Evolutionary conservation across 2,329 filamentous ascomycete genomes (phyloP), one percentile per base, ranked within the genome.

Genomic region (Karstenula rhodostoma): DNA sequence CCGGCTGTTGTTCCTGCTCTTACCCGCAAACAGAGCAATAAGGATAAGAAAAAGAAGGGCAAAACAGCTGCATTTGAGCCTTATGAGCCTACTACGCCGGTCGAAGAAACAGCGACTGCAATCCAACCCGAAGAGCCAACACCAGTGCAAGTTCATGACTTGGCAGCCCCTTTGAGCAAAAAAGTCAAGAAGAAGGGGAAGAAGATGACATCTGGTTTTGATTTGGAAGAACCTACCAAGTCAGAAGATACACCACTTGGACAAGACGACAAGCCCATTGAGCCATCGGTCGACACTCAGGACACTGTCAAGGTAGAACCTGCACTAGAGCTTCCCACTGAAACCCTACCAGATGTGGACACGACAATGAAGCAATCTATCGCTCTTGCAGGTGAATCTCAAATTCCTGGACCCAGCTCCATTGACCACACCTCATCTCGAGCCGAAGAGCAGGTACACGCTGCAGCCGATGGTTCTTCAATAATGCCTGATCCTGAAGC

Each of bases 121-220:
- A n/a, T 50, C 15, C 48, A 56, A 17, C 49, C 57, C 8, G 17
- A 44, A 25, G 32, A 12, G 10, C 7, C 47, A 12, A n/a, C 22
- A 12, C 32, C 48, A 49, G 8, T 33, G 7, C 17, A 17, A 29
- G 22, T 17, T 15, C 56, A 65, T 40, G 55, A 59, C 13, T 58
- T 51, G 33, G 44, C 55, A n/a, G 35, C 52, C 43, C 56, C 65
- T 53, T 64, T 67, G 51, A 73, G 65, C 57, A 73, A 76, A 59
- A 73, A 72, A 42, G 69, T 69, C 22, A 71, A 72, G 57, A 71
- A 73, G 59, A 78, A 75, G 59, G 66, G 56, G 29, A 67, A 68
- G 40, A 71, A 73, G 46, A 63, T 61, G 23, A 52, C 44, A 27
- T 42, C 53, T n/a, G 43, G 43, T 25, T 50, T 57, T 19, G 52